A percentile compares a stretch with the other conserved stretches of the same genome.
phyloP scores from a whole-genome alignment of 305 asterid genomes.

The Lippia alba region DNA sequence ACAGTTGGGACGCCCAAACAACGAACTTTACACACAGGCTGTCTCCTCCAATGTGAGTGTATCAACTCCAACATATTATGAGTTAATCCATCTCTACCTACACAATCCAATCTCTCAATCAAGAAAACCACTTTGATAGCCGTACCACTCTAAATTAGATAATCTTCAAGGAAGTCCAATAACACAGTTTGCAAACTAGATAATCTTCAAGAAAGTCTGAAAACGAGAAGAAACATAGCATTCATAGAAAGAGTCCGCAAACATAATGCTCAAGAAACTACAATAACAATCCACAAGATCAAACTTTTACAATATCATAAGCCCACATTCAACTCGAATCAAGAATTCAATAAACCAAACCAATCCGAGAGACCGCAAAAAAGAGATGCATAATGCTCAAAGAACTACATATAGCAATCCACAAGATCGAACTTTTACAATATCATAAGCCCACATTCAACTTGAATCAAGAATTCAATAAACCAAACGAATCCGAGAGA shows the following conservation, averaged over 20 bases:
- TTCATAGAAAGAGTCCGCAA: not conserved
- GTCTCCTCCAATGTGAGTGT: slow-evolving; percentile 92
- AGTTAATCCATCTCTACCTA: slow-evolving; percentile 95
- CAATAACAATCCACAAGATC: slow-evolving; percentile 5
- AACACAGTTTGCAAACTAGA: not conserved
- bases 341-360: too few species aligned
- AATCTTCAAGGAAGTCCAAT: not conserved
- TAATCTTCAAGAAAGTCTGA: slow-evolving; percentile 20
- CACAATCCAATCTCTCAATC: slow-evolving; percentile 41
- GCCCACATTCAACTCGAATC: too few species aligned
- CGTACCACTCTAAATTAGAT: slow-evolving; percentile 9
- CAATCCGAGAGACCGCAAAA: too few species aligned
- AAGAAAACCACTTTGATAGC: slow-evolving; percentile 30
- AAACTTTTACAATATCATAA: not conserved
- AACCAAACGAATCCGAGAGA: too few species aligned
- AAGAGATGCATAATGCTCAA: too few species aligned
- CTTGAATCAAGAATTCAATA: too few species aligned
- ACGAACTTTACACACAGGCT: slow-evolving; percentile 92
- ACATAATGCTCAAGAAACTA: slow-evolving; percentile 1
- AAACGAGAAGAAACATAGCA: not conserved
- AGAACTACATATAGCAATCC: too few species aligned
- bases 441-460: too few species aligned
- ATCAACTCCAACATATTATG: slow-evolving; percentile 98
- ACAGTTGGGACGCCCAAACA: slow-evolving; percentile 97
- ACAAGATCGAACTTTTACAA: slow-evolving; percentile 10